These are phyloP conservation scores for Globisporangium iwayamae DNA, from an alignment of 352 stramenopile genomes.

Conservation along the genomic window DNA sequence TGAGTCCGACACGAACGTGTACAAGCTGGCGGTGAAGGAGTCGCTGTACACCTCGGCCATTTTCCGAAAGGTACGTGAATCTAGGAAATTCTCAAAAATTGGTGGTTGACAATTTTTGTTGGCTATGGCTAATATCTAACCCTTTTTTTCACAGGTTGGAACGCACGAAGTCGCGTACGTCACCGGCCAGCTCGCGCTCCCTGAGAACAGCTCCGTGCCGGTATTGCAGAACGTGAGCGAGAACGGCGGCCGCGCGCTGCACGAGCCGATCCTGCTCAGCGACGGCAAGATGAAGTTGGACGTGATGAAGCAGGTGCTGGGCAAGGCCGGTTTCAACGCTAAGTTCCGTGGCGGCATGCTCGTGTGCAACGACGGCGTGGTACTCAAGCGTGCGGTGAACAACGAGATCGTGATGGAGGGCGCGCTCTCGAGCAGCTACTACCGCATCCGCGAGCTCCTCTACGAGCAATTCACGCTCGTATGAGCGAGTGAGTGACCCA, in stretches of 20 bases:
- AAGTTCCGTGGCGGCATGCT: conserved; percentile 89
- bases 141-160: conserved; percentile 44
- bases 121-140: conserved; percentile 7
- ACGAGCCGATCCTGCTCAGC: conserved; percentile 82
- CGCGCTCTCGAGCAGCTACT: conserved; percentile 82
- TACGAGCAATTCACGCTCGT: conserved; percentile 90
- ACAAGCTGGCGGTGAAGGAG: conserved; percentile 86
- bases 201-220: conserved; percentile 68
- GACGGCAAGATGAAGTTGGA: conserved; percentile 89
- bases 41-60: conserved; percentile 79
- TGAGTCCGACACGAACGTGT: conserved; percentile 88
- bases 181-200: conserved; percentile 61
- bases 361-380: conserved; percentile 85
- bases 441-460: conserved; percentile 79
- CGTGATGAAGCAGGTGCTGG: conserved; percentile 87
- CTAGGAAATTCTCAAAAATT: not conserved
- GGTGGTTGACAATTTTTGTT: not conserved
- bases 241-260: conserved; percentile 30
- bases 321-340: conserved; percentile 83
- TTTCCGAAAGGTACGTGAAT: conserved; percentile 70
- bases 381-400: conserved; percentile 82
- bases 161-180: conserved; percentile 85
- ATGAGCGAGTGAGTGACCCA: conserved; percentile 16
- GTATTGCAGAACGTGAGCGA: conserved; percentile 59
- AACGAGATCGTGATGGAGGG: conserved; percentile 88